These are phyloP conservation scores for Yamadazyma songkhlaensis DNA, from an alignment of 1,139 yeast species.

Conservation along the genomic window DNA sequence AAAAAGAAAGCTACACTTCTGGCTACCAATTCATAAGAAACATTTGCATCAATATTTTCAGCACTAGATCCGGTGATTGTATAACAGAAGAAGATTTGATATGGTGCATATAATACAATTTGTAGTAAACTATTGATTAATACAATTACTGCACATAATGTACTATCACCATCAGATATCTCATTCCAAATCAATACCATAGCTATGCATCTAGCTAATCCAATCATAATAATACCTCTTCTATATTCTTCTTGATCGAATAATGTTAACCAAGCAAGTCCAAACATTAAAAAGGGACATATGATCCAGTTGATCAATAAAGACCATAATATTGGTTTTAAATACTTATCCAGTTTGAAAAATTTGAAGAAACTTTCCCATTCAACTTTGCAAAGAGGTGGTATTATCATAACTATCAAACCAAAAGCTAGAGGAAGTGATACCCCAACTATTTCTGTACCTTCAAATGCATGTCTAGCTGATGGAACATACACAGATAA, in stretches of 20 bases:
- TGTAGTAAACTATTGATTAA: constrained; percentile 52
- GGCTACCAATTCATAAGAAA: constrained; percentile 43
- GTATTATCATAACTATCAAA: constrained; percentile 56
- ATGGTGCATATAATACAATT: constrained; percentile 54
- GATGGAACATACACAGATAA: constrained; percentile 32
- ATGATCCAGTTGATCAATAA: constrained; percentile 53
- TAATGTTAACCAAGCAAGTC: constrained; percentile 52
- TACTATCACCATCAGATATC: constrained; percentile 51
- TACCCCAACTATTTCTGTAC: constrained; percentile 26
- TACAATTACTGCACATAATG: constrained; percentile 53
- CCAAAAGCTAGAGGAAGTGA: constrained; percentile 52
- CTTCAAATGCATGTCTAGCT: constrained; percentile 26
- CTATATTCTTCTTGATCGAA: constrained; percentile 50
- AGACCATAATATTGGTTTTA: constrained; percentile 31
- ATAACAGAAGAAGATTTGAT: constrained; percentile 46
- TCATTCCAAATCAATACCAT: constrained; percentile 66
- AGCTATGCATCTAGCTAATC: constrained; percentile 61
- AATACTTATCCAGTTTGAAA: constrained; percentile 16
- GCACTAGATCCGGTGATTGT: constrained; percentile 27
- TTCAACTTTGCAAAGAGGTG: constrained; percentile 53
- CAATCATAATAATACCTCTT: constrained; percentile 56
- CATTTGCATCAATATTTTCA: constrained; percentile 12
- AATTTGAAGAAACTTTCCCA: constrained; percentile 36
- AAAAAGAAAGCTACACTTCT: constrained; percentile 51
- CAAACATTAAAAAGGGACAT: constrained; percentile 59